Base-by-base conservation (phyloP, 2,329 filamentous ascomycete genomes). In the Tetracladium maxilliforme region DNA sequence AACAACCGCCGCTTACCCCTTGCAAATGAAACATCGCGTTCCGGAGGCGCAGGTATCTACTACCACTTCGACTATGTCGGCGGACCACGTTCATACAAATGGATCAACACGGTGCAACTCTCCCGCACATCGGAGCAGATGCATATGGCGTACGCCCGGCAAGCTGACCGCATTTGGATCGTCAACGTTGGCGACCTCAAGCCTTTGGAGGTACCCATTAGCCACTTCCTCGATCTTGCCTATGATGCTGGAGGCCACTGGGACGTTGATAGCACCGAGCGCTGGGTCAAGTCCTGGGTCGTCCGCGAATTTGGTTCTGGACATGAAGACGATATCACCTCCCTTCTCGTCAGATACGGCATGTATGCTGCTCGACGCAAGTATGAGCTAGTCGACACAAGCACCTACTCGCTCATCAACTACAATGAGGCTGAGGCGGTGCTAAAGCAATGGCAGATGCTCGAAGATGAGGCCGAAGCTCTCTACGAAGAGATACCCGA, bases 41-140 rank as follows among this genome's bases (percentile, higher is more conserved):
- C 52, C 5, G 72, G 70, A 18, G 72, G 73, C 14, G 67, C 72
- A 16, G 74, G 73, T 37, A 64, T 78, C 4, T 77, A 76, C 44
- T 76, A 72, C 41, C 61, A 66, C 40, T 58, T 64, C 25, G 61
- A 66, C 40, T 65, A 62, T 33, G 57, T 62, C 14, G 58, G 60
- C 14, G 47, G 49, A 31, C 53, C 56, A 21, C 49, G 58, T 16
- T 44, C 52, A 33, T 63, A 63, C 38, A 64, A 63, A 34, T 70
- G 66, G 57, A 72, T 77, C 39, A 76, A 77, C 39, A 77, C 69
- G 0, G 69, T 74, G 23, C 65, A 72, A 31, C 49, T 76, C 12
- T 61, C 67, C 38, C 75, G 73, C 47, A 72, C 67, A 0, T 70
- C 67, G 47, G 65, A 76, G 38, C 40, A 44, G 45, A 69, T 78